Base-by-base conservation (phyloP, 371 early-diverging fungal species). In the Basidiobolus meristosporus region DNA sequence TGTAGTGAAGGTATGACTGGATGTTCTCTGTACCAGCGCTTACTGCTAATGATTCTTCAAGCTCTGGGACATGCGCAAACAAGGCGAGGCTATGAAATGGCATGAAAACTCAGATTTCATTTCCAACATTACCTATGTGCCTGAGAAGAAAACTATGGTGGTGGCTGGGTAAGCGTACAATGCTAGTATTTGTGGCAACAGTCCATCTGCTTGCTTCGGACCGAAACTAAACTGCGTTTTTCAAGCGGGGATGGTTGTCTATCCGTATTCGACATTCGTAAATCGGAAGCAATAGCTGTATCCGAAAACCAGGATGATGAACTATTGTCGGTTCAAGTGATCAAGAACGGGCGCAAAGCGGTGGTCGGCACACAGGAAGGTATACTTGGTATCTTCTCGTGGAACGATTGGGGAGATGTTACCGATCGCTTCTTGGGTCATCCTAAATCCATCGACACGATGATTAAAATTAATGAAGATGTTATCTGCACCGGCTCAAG, bases 261-360 rank as follows among this genome's bases (percentile, higher is more conserved):
- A 40, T 78, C 90, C 2, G 78, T 87, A 1, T 86, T 73, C 53
- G 92, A 95, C 53, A 68, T 85, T 28, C 74, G 90, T 32, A 87
- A 83, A 50, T 60, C 70, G 11, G 68, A 75, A 39, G 74, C 82
- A 7, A 50, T 77, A 14, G 79, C 70, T 31, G 72, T 82, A 50
- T 89, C 89, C 1, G 90, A 79, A 23, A 76, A 86, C 46, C 79
- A 86, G 59, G 96, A 92, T 32, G 92, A 90, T 48, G 96, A 92
- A 48, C 63, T 91, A 31, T 52, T 90, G 35, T 87, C 81, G 3
- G 62, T 91, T 5, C 59, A 60, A 1, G 50, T 87, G 17, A 66
- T 91, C 35, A 80, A 75, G 65, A 68, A 79, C 50, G 71, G 71
- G 11, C 65, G 64, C 23, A 86, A 85, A 46, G 84, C 76, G 5